Conservation (phyloP, 371 early-diverging fungal species). For the Thermomucor indicae-seudaticae region DNA sequence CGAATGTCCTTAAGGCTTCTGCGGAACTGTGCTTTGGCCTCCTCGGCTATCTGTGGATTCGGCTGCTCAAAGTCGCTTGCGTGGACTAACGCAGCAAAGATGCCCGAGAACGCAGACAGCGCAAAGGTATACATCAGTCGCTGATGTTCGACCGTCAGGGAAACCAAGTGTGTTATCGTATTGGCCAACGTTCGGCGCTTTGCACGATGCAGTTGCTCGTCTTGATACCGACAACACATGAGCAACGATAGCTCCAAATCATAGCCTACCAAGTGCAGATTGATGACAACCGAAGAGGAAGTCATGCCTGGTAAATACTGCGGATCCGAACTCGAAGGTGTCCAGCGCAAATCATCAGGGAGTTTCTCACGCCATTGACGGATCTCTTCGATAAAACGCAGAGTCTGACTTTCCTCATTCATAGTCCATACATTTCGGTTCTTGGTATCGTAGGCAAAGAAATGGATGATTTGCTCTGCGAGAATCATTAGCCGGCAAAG, state of each 20-base stretch:
- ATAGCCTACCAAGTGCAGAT: slow-evolving; percentile 32
- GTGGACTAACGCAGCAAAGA: slow-evolving; percentile 44
- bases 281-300: slow-evolving; percentile 24
- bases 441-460: slow-evolving; percentile 31
- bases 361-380: slow-evolving; percentile 31
- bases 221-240: slow-evolving; percentile 39
- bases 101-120: slow-evolving; percentile 31
- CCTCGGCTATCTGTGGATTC: slow-evolving; percentile 20
- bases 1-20: slow-evolving; percentile 32
- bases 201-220: slow-evolving; percentile 30
- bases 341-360: slow-evolving; percentile 30
- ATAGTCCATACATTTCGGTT: slow-evolving; percentile 28
- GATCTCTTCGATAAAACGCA: slow-evolving; percentile 30
- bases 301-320: slow-evolving; percentile 13
- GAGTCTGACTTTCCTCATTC: slow-evolving; percentile 29
- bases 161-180: slow-evolving; percentile 37
- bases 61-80: slow-evolving; percentile 37
- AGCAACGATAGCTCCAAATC: slow-evolving; percentile 39
- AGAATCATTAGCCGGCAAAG: slow-evolving; percentile 36
- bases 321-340: slow-evolving; percentile 8
- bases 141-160: slow-evolving; percentile 27
- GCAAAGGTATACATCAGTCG: slow-evolving; percentile 36
- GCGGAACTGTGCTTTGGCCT: slow-evolving; percentile 36
- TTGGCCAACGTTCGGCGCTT: slow-evolving; percentile 33
- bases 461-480: slow-evolving; percentile 33